Evolutionary conservation across 2,329 filamentous ascomycete genomes (phyloP), one percentile per base, ranked within the genome.

Genomic region (Paraphoma chrysanthemicola): DNA sequence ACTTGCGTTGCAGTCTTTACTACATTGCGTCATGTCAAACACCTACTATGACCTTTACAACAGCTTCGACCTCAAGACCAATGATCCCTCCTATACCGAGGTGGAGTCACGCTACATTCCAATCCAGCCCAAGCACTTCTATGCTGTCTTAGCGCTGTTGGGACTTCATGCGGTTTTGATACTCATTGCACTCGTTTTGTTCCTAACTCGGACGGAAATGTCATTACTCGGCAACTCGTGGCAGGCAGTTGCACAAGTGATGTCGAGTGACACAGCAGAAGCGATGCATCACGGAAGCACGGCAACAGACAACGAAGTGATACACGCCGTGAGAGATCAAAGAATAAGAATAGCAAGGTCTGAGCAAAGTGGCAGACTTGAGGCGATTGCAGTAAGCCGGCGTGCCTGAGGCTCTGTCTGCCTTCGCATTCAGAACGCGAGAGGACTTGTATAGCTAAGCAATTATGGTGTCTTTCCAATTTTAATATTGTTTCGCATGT

Each of bases 161-260:
- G 28, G 11, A 2, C 14, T 41, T 14, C 53, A 56, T 7, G 41
- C 43, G 14, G 39, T 23, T 10, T 18, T 45, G 16, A 5, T 54
- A 28, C 11, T 28, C n/a, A 18, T 49, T 9, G 46, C 41, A 39
- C 46, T 48, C 14, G 17, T 29, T 5, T 16, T 48, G n/a, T 48
- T 47, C 51, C 17, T 46, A 2, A 38, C n/a, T n/a, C 11, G 17
- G 11, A 48, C 51, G 4, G 36, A 43, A 33, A 3, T 53, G 3
- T 39, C 12, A 8, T n/a, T 53, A 16, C 33, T 53, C 1, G 51
- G 51, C 14, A 53, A 43, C 28, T 16, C 44, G 12, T 53, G 51
- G 51, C 51, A 53, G 31, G 51, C 51, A 2, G 51, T 53, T 12
- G 29, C 43, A 10, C 51, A 53, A 30, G 51, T 53, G 2, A 28